phyloP scores from a whole-genome alignment of 495 filamentous ascomycete genomes.

The Aspergillus incahuasiensis region DNA sequence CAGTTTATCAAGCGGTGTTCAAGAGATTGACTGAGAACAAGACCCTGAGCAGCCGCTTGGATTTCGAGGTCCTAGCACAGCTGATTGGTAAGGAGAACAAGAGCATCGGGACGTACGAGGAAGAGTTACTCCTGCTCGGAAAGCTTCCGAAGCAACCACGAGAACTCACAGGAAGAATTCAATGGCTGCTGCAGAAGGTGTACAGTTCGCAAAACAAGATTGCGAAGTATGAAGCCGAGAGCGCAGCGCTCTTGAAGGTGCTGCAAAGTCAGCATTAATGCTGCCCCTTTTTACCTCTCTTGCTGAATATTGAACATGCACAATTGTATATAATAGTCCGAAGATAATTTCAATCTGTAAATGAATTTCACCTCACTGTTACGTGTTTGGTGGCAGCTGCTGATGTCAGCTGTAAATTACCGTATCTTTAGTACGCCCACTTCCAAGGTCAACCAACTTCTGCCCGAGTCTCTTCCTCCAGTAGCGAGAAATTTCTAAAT shows the following conservation, averaged over 20 bases:
- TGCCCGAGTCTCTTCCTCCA: neutral
- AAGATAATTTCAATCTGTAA: neutral
- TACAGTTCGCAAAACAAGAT: constrained; percentile 70
- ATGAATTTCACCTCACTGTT: neutral
- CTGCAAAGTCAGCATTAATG: constrained; percentile 27
- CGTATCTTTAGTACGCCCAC: neutral
- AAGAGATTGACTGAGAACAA: constrained; percentile 61
- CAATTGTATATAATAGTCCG: neutral
- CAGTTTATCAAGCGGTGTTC: constrained; percentile 85
- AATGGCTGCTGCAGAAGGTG: constrained; percentile 71
- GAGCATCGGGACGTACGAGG: constrained; percentile 71
- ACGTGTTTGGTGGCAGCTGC: neutral
- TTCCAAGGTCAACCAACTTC: neutral
- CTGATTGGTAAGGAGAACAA: constrained; percentile 67
- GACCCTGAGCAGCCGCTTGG: constrained; percentile 68
- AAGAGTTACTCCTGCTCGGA: constrained; percentile 65
- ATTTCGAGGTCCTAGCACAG: constrained; percentile 63
- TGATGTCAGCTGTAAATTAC: constrained; percentile 3
- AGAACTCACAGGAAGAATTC: constrained; percentile 55
- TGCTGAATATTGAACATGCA: neutral
- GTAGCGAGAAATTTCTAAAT: neutral
- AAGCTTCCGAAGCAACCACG: constrained; percentile 58
- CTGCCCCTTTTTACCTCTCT: neutral
- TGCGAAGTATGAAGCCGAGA: constrained; percentile 67
- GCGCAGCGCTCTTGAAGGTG: constrained; percentile 61